Evolutionary conservation across 192 early-diverging fungal species (phyloP).

Genomic region (Umbelopsis sp.): DNA sequence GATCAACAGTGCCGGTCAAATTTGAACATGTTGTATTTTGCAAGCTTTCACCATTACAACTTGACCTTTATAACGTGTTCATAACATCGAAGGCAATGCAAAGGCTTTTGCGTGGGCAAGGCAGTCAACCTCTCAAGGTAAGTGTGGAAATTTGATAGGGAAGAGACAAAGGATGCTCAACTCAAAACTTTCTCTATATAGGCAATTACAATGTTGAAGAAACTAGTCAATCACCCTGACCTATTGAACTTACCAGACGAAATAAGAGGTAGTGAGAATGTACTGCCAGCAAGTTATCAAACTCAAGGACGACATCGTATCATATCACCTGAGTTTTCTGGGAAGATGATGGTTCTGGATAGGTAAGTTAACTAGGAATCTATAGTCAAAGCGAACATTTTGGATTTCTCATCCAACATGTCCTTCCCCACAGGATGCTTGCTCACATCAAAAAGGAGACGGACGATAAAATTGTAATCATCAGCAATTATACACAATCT

Average conservation of each 20-base stretch:
- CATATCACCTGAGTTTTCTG: conserved; percentile 70
- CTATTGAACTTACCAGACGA: conserved; percentile 70
- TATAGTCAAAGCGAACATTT: conserved; percentile 33
- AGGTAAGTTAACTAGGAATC: conserved; percentile 32
- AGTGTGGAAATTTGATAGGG: too few relatives aligned
- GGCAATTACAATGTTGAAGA: conserved; percentile 92
- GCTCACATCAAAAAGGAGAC: conserved; percentile 68
- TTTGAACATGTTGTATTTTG: conserved; percentile 99
- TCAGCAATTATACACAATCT: conserved; percentile 99
- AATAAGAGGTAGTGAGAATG: conserved; percentile 58
- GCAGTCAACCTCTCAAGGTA: conserved; percentile 78
- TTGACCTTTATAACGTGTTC: conserved; percentile 81
- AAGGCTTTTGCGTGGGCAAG: conserved; percentile 68
- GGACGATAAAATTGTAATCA: conserved; percentile 95
- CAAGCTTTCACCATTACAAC: conserved; percentile 74
- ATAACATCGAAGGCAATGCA: conserved; percentile 69
- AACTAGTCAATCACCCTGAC: conserved; percentile 97
- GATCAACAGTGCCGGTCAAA: conserved; percentile 81
- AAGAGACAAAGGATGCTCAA: too few relatives aligned
- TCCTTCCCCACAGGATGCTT: conserved; percentile 57
- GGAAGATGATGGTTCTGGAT: conserved; percentile 87
- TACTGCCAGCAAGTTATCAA: conserved; percentile 58
- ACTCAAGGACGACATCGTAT: conserved; percentile 36
- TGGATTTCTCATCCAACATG: neutral
- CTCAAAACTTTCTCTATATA: neutral